Conservation (phyloP, 2,329 filamentous ascomycete genomes). For the Phialophora chinensis region DNA sequence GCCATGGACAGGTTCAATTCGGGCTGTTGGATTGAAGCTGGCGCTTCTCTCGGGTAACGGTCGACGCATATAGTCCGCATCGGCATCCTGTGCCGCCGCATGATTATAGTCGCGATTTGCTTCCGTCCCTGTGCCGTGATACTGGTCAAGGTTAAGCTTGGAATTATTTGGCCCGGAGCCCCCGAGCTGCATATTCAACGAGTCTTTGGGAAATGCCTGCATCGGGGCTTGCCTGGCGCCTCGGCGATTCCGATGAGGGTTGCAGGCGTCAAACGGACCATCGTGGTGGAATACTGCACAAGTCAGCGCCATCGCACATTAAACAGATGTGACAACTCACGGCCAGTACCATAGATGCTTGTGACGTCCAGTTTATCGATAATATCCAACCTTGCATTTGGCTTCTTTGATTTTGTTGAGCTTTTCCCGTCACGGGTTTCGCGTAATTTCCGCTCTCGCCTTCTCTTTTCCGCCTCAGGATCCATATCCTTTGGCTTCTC, state of each 20-base stretch:
- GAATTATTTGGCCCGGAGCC: constrained; percentile 83
- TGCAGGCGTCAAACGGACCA: constrained; percentile 94
- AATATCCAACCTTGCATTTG: constrained; percentile 68
- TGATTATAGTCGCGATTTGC: constrained; percentile 80
- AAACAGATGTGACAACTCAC: constrained; percentile 61
- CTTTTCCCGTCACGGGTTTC: constrained; percentile 48
- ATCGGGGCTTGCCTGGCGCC: constrained; percentile 85
- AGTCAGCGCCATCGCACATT: constrained; percentile 17
- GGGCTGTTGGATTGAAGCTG: constrained; percentile 70
- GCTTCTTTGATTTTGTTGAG: constrained; percentile 48
- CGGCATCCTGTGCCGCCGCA: constrained; percentile 47
- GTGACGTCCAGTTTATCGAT: constrained; percentile 98
- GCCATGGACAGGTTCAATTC: constrained; percentile 78
- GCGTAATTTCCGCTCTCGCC: constrained; percentile 53
- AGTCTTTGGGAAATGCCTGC: constrained; percentile 93
- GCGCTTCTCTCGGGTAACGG: constrained; percentile 46
- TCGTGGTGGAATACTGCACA: constrained; percentile 90
- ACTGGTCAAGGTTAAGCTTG: constrained; percentile 81
- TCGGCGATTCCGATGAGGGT: constrained; percentile 89
- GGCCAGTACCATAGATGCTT: constrained; percentile 89
- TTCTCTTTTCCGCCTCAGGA: constrained; percentile 58
- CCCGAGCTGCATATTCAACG: constrained; percentile 88
- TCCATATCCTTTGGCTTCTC: constrained; percentile 56
- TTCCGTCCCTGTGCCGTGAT: constrained; percentile 84
- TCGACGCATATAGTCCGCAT: constrained; percentile 46